Percentiles rank a stretch among this genome's conserved stretches.
Conservation (phyloP, 1,284 basidiomycete genomes). For the Phenoliferia sp. region DNA sequence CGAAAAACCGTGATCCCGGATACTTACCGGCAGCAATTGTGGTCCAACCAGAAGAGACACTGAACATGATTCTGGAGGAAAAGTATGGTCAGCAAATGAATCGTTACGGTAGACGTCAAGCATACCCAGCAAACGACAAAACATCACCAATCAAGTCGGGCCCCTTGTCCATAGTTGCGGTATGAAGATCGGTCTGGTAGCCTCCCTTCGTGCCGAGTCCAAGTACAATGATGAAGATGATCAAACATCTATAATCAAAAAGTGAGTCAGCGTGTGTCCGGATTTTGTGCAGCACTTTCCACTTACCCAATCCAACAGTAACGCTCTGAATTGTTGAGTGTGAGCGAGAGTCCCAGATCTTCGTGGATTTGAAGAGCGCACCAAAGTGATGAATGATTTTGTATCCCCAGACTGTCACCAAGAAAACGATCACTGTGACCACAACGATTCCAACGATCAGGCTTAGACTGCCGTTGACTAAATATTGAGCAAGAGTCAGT, state of each 20-base stretch:
- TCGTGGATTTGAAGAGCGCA: too few species aligned
- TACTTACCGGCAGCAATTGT: slow-evolving; percentile 13
- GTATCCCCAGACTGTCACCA: slow-evolving; percentile 48
- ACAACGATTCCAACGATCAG: slow-evolving; percentile 47
- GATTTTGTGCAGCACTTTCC: neutral
- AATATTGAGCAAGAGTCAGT: slow-evolving; percentile 22
- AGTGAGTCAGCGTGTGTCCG: neutral
- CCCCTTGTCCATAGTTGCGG: slow-evolving; percentile 49
- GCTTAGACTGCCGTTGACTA: slow-evolving; percentile 43
- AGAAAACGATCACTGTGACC: slow-evolving; percentile 42
- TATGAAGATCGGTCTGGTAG: slow-evolving; percentile 50
- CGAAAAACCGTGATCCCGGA: neutral
- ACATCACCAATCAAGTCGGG: slow-evolving; percentile 46
- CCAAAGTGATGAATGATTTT: slow-evolving; percentile 44
- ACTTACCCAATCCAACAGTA: slow-evolving; percentile 55
- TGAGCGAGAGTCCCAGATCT: too few species aligned
- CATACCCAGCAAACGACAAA: slow-evolving; percentile 50
- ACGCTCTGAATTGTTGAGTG: slow-evolving; percentile 57
- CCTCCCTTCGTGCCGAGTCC: slow-evolving; percentile 55
- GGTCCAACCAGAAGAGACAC: slow-evolving; percentile 21
- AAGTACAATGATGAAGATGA: slow-evolving; percentile 54
- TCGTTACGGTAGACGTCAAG: neutral
- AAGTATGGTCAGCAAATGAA: neutral
- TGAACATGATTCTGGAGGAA: slow-evolving; percentile 24
- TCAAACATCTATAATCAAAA: slow-evolving; percentile 40